Evolutionary conservation across 108 stramenopile species (phyloP), one percentile per base, ranked within the genome.

Genomic region (Pseudonitzschia multiseries): DNA sequence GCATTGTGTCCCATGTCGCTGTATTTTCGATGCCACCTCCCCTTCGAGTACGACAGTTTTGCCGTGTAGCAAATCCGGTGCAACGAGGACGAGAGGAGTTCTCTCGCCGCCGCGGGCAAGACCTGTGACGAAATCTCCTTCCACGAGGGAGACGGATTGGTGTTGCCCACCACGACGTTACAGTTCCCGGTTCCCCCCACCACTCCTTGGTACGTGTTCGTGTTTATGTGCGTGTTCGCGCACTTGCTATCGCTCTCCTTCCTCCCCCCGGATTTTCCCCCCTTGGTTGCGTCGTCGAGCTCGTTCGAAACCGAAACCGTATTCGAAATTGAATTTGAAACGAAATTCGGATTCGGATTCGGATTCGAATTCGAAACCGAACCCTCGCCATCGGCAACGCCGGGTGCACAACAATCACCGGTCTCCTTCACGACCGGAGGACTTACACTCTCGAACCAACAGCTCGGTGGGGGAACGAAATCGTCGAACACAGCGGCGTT

Each of bases 1-100:
- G 62, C 44, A 53, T 77, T 70, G 31, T 78, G 78, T 6, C 86
- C 86, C 17, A 86, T 57, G 41, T 86, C 86, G 24, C 73, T 77
- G 56, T 86, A 86, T 51, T 83, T 71, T 26, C 82, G 82, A 41
- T 80, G 72, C 82, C 82, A 81, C 48, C 74, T 73, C 12, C 73
- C 74, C 22, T 72, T 75, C 0, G 74, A 31, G 36, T 83, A 83
- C 0, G 80, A 73, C 14, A 83, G 22, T 18, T 79, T 73, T n/a
- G 86, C 79, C 8, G 79, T 74, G 56, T 83, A 65, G 33, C 57
- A 81, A 32, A 86, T 57, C 27, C 86, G 73, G 6, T 69, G 74
- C 21, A 83, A 22, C 13, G 77, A 73, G 22, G 74, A 70, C 20
- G 79, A 70, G 27, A 86, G 59, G 1, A 86, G 59, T 62, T 86